Conservation (phyloP, 108 stramenopile species). For the Stephanodiscus triporus region DNA sequence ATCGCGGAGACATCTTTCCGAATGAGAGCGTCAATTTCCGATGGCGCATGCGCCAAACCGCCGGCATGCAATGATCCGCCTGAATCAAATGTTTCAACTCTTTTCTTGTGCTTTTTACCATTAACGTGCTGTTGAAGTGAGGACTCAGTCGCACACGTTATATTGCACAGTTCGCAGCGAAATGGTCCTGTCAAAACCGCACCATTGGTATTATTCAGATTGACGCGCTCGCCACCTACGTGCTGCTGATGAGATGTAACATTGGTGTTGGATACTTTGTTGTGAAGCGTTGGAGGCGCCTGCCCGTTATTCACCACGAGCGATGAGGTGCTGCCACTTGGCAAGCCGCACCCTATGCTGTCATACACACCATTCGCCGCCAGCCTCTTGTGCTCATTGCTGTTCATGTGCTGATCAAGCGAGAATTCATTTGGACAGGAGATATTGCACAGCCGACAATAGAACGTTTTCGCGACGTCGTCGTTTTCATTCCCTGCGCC, state of each 20-base stretch:
- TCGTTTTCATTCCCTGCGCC: neutral
- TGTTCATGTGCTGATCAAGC: constrained; percentile 19
- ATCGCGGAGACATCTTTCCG: too few relatives aligned
- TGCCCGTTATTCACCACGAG: too few relatives aligned
- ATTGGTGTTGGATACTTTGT: constrained; percentile 15
- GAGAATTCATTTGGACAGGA: constrained; percentile 17
- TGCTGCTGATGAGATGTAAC: constrained; percentile 17
- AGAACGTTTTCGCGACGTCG: constrained; percentile 1
- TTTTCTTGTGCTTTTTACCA: constrained; percentile 30
- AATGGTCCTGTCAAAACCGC: neutral
- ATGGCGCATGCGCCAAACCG: neutral
- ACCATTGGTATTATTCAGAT: neutral
- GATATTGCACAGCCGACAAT: constrained; percentile 5
- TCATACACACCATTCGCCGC: constrained; percentile 8
- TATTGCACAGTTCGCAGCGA: constrained; percentile 16
- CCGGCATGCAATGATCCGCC: neutral
- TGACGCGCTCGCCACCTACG: constrained; percentile 14
- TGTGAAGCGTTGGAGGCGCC: neutral
- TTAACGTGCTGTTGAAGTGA: constrained; percentile 17
- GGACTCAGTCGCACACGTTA: constrained; percentile 12
- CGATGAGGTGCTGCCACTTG: too few relatives aligned
- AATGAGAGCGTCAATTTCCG: neutral
- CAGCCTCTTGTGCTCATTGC: constrained; percentile 5
- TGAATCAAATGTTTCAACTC: neutral
- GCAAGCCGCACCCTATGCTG: neutral